A percentile compares a stretch with the other conserved stretches of the same genome.
Conservation (phyloP, 1,284 basidiomycete genomes). For the Cryptococcus hybrid region DNA sequence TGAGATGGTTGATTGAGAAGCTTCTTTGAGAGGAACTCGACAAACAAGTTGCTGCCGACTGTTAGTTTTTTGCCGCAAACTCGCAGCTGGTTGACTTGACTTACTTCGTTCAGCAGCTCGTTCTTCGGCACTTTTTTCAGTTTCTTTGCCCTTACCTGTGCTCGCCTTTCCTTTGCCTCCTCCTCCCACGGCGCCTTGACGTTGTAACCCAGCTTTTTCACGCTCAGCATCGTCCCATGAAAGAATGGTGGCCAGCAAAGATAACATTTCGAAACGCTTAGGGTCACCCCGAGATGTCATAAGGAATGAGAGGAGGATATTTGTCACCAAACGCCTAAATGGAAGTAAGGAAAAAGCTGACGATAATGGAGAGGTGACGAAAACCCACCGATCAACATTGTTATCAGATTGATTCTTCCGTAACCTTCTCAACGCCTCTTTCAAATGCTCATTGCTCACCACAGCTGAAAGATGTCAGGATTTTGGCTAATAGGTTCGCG, state of each 20-base stretch:
- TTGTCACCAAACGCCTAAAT: constrained; percentile 79
- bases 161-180: constrained; percentile 60
- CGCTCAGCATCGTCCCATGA: constrained; percentile 87
- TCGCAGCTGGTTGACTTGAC: constrained; percentile 5
- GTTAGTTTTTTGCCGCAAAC: too few species aligned
- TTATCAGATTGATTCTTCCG: constrained; percentile 79
- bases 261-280: constrained; percentile 96
- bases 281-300: constrained; percentile 84
- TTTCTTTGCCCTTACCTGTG: constrained; percentile 63
- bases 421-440: constrained; percentile 91
- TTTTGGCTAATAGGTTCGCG: too few species aligned
- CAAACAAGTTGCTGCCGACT: constrained; percentile 79
- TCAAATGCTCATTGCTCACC: constrained; percentile 95
- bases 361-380: background rate
- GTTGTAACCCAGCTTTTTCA: constrained; percentile 84
- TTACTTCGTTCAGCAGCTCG: constrained; percentile 50
- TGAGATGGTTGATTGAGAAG: constrained; percentile 52
- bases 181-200: constrained; percentile 47
- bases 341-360: background rate
- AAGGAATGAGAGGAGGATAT: constrained; percentile 90
- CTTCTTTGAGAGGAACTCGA: constrained; percentile 90
- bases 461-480: constrained; percentile 59
- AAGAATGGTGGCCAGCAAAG: constrained; percentile 80
- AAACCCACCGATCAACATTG: constrained; percentile 71
- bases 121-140: constrained; percentile 40